Percentiles rank a stretch among this genome's conserved stretches.
phyloP scores from a whole-genome alignment of 1,284 basidiomycete genomes.

The Boletellus deceptivus region DNA sequence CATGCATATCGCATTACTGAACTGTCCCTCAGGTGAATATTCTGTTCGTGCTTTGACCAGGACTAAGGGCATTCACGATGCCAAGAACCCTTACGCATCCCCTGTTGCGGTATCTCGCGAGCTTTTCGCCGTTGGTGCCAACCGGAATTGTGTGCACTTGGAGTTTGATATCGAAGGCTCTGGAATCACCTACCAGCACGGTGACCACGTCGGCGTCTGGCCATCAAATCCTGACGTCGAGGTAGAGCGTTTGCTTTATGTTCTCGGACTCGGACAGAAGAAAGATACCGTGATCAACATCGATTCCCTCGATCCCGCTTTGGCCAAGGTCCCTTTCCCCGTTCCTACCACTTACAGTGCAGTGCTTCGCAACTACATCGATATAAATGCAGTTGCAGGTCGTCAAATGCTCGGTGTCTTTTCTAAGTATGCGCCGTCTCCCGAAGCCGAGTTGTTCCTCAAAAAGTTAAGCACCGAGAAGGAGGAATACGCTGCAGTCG shows the following conservation, averaged over 20 bases:
- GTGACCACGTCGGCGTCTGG: constrained; percentile 98
- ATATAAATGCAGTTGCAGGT: constrained; percentile 90
- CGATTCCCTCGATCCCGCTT: constrained; percentile 93
- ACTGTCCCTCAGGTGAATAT: constrained; percentile 63
- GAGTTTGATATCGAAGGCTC: constrained; percentile 95
- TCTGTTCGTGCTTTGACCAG: constrained; percentile 87
- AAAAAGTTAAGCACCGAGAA: constrained; percentile 84
- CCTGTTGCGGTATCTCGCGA: constrained; percentile 79
- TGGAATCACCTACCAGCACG: constrained; percentile 97
- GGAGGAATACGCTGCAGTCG: constrained; percentile 76
- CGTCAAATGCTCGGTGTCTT: constrained; percentile 89
- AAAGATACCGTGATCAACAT: constrained; percentile 84
- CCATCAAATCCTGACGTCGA: constrained; percentile 92
- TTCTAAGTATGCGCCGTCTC: constrained; percentile 85
- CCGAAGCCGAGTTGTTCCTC: constrained; percentile 73
- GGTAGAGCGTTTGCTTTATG: constrained; percentile 84
- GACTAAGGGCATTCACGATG: constrained; percentile 92
- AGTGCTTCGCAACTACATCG: constrained; percentile 95
- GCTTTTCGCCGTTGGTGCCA: constrained; percentile 73
- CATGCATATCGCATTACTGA: constrained; percentile 2
- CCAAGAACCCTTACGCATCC: constrained; percentile 95
- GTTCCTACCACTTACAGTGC: constrained; percentile 94
- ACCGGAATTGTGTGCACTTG: constrained; percentile 93
- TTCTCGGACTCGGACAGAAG: constrained; percentile 81
- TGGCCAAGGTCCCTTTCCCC: constrained; percentile 99